phyloP scores from a whole-genome alignment of 129 eudicot species.

The Pulicaria dysenterica region DNA sequence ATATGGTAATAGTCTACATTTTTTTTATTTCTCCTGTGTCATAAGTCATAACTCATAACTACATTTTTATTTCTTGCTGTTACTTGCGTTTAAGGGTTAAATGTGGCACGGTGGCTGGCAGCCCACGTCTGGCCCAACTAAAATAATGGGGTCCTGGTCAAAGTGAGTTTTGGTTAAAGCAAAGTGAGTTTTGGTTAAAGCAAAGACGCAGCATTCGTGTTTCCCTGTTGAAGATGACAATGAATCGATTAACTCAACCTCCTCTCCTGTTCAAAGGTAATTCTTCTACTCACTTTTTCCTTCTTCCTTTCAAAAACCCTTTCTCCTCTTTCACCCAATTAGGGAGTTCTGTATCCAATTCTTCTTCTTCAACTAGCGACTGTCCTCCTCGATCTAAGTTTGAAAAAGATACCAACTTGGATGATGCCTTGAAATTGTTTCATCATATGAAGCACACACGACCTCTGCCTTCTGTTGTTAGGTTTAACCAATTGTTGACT shows the following conservation, averaged over 20 bases:
- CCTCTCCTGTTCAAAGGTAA: background rate
- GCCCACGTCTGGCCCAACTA: too few relatives aligned
- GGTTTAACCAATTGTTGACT: constrained; percentile 3
- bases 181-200: too few relatives aligned
- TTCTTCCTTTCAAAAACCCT: background rate
- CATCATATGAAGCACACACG: constrained; percentile 3
- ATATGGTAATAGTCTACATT: too few relatives aligned
- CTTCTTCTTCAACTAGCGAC: background rate
- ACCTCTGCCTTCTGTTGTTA: constrained; percentile 1
- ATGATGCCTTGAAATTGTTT: constrained; percentile 11
- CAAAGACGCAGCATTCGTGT: too few relatives aligned
- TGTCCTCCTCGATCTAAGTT: background rate
- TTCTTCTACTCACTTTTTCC: background rate
- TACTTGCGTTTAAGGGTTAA: too few relatives aligned
- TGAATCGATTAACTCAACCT: background rate
- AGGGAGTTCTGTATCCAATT: background rate
- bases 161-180: too few relatives aligned
- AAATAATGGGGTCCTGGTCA: too few relatives aligned
- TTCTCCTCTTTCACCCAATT: background rate
- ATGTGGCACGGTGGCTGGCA: too few relatives aligned
- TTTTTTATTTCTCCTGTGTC: too few relatives aligned
- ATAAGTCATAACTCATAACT: too few relatives aligned
- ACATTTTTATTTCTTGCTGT: too few relatives aligned
- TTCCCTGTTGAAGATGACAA: too few relatives aligned
- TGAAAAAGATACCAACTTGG: background rate